Evolutionary conservation across 2,329 filamentous ascomycete species (phyloP).

Genomic region (Pseudocercospora crystallina): DNA sequence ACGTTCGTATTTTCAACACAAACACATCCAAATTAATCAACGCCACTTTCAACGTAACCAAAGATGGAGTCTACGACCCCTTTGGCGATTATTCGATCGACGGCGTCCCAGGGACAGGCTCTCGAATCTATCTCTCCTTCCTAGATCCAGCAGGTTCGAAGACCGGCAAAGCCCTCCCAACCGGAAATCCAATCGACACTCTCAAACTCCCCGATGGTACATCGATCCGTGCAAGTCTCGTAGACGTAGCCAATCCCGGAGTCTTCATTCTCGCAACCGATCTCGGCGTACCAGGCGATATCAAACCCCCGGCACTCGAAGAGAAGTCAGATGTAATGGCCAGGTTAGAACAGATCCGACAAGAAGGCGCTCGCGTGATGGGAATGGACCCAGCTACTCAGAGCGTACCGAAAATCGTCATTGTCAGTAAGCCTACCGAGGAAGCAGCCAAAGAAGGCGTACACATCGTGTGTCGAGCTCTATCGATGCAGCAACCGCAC

Average conservation of each 20-base stretch:
- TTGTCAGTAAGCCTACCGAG: conserved; percentile 44
- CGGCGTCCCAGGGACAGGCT: conserved; percentile 60
- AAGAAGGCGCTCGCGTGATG: conserved; percentile 60
- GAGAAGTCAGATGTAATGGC: conserved; percentile 50
- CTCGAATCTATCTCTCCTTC: conserved; percentile 61
- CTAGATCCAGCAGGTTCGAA: conserved; percentile 61
- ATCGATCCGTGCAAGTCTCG: conserved; percentile 54
- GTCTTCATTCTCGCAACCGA: conserved; percentile 60
- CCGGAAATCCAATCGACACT: conserved; percentile 54
- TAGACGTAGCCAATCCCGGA: conserved; percentile 65
- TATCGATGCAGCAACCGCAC: conserved; percentile 48
- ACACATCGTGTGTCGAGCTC: conserved; percentile 44
- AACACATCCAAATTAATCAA: conserved; percentile 67
- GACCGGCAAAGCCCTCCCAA: conserved; percentile 62
- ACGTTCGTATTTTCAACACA: conserved; percentile 66
- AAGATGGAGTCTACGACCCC: conserved; percentile 41
- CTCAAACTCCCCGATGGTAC: conserved; percentile 41
- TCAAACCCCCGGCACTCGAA: conserved; percentile 57
- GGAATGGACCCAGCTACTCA: conserved; percentile 53
- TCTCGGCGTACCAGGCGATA: conserved; percentile 50
- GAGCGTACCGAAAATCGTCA: conserved; percentile 63
- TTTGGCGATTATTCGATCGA: conserved; percentile 61
- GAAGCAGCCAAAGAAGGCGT: conserved; percentile 15
- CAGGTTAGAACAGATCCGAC: conserved; percentile 59
- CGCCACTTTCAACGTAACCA: conserved; percentile 56